Evolutionary conservation across 2,329 filamentous ascomycete genomes (phyloP).

Genomic region (Colletotrichum lini): DNA sequence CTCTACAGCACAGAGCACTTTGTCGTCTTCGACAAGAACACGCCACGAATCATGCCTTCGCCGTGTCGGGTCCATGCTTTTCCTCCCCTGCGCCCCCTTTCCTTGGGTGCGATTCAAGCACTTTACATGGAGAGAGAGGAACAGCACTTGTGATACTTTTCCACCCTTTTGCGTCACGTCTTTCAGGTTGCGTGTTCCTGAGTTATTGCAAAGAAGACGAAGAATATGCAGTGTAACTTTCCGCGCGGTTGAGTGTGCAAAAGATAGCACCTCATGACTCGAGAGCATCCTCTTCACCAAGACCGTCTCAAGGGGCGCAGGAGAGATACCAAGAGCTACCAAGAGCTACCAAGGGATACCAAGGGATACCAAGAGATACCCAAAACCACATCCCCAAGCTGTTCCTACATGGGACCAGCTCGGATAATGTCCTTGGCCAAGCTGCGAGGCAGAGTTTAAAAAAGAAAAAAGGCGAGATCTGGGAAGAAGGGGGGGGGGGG

Average conservation of each 20-base stretch:
- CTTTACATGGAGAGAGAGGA: slow-evolving; percentile 5
- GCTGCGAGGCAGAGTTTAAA: background rate
- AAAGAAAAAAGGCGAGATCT: background rate
- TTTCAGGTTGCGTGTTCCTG: background rate
- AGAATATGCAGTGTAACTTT: background rate
- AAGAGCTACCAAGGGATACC: background rate
- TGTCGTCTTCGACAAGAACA: background rate
- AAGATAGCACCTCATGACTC: background rate
- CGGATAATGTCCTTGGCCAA: background rate
- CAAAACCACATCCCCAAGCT: background rate
- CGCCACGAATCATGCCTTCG: slow-evolving; percentile 27
- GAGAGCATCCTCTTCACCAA: no score
- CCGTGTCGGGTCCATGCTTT: slow-evolving; percentile 24
- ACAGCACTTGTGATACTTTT: slow-evolving; percentile 15
- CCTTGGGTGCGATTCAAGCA: background rate
- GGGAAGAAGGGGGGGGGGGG: background rate
- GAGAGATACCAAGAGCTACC: background rate
- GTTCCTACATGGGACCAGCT: background rate
- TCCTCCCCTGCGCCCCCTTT: background rate
- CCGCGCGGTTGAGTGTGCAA: background rate
- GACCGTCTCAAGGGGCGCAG: no score
- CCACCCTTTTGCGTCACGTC: background rate
- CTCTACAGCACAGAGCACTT: no score
- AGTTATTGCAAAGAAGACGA: background rate
- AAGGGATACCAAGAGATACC: background rate